Base-by-base conservation (phyloP, 495 filamentous ascomycete species). In the Aspergillus indologenus region DNA sequence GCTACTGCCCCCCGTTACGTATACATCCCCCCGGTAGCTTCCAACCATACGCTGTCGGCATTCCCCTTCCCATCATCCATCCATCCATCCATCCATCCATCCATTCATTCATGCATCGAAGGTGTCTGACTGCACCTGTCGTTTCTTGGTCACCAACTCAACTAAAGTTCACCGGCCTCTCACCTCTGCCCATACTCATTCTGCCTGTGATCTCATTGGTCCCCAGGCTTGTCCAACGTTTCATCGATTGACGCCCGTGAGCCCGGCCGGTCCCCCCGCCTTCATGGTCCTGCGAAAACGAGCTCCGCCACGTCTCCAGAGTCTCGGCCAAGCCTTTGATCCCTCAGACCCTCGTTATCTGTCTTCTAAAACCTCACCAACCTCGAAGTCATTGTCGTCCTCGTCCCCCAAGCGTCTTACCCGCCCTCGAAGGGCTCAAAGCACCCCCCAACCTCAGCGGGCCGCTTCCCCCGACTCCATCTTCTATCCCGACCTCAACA, bases 271-370 rank as follows among this genome's bases (percentile, higher is more conserved):
- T 9, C 26, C 44, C 54, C 53, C 34, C 49, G 70, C 63, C 69
- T 76, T 76, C 65, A 79, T 79, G 76, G 76, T 77, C 62, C 66
- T 79, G 65, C 73, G 76, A 61, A 79, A 79, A 66, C 69, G 65
- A 65, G 72, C 75, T 60, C 76, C 76, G 55, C 74, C 75, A 52
- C 73, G 71, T 53, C 71, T 79, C 51, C 63, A 76, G 47, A 70
- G 71, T 59, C 68, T 74, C 48, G 63, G 61, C 44, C 70, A 74
- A 69, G 61, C 69, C 54, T 68, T 68, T 68, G 65, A 62, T 63
- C 66, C 64, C 57, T 58, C 68, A 20, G 66, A 67, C 44, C 57
- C 65, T 51, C 63, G 65, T 47, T 65, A 65, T 23, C 56, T 67
- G 14, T 43, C 53, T 21, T 68, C 71, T 34, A 60, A 65, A 24